phyloP scores from a whole-genome alignment of 2,329 filamentous ascomycete genomes.

The Clarireedia monteithiana region DNA sequence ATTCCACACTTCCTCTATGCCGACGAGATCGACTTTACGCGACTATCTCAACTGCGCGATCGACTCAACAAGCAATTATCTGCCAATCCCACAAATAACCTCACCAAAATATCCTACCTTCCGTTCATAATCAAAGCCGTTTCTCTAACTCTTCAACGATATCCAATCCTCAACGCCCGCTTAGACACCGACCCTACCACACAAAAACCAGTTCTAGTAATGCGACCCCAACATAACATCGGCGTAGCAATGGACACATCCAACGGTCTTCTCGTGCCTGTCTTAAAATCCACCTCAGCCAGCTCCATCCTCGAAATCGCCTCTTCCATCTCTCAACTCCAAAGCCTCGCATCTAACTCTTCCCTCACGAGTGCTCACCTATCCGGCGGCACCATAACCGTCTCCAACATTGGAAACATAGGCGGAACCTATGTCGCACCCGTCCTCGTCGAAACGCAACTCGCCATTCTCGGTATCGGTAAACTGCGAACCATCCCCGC shows the following conservation, averaged over 20 bases:
- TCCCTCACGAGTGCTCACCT: conserved; percentile 71
- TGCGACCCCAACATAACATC: conserved; percentile 85
- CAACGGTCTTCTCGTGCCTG: conserved; percentile 79
- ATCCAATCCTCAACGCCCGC: conserved; percentile 80
- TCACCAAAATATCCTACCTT: conserved; percentile 74
- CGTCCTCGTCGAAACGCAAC: conserved; percentile 83
- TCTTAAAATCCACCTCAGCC: conserved; percentile 74
- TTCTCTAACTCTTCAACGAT: conserved; percentile 72
- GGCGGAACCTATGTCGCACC: conserved; percentile 88
- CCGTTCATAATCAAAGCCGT: conserved; percentile 96
- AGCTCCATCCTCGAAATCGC: conserved; percentile 75
- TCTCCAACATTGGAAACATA: conserved; percentile 94
- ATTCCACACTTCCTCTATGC: conserved; percentile 97
- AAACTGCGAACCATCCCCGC: conserved; percentile 73
- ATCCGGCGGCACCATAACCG: conserved; percentile 81
- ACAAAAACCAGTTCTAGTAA: conserved; percentile 64
- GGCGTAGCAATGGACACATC: conserved; percentile 95
- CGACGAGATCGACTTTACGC: conserved; percentile 77
- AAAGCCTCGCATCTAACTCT: conserved; percentile 63
- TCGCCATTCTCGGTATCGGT: conserved; percentile 86
- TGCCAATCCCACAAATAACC: conserved; percentile 29
- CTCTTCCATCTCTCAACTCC: conserved; percentile 65
- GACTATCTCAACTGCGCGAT: conserved; percentile 62
- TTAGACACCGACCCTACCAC: conserved; percentile 54
- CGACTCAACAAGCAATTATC: conserved; percentile 62